Conservation (phyloP, 441 rosid species). For the Capsella rubella region DNA sequence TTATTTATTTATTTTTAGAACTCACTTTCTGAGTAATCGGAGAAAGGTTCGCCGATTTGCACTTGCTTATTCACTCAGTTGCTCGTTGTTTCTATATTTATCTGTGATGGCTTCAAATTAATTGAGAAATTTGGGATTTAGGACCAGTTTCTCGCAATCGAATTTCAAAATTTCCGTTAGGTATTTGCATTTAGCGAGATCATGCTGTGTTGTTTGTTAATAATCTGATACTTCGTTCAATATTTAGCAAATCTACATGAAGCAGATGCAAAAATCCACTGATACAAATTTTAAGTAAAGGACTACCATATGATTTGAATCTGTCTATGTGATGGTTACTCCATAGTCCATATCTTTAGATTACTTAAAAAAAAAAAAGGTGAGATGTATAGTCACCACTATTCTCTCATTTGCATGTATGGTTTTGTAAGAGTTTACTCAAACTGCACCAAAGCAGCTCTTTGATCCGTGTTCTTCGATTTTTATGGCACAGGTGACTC, state of each 20-base stretch:
- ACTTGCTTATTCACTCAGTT: no score
- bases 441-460: not conserved
- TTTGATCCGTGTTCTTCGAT: not conserved
- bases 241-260: not conserved
- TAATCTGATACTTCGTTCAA: conserved; percentile 2
- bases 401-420: not conserved
- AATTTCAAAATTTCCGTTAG: not conserved
- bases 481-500: conserved; percentile 49
- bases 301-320: not conserved
- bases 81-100: no score
- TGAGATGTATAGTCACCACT: not conserved
- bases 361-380: not conserved
- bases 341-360: not conserved
- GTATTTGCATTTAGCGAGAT: not conserved
- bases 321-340: not conserved
- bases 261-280: not conserved
- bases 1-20: not conserved
- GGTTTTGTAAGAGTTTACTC: not conserved
- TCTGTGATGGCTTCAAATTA: no score
- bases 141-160: not conserved
- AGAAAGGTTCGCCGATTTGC: no score
- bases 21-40: not conserved
- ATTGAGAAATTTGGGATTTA: not conserved
- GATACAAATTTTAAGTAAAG: not conserved
- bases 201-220: not conserved